These are phyloP conservation scores for Citrus hindsii DNA, from an alignment of 345 rosid genomes.

Conservation along the genomic window DNA sequence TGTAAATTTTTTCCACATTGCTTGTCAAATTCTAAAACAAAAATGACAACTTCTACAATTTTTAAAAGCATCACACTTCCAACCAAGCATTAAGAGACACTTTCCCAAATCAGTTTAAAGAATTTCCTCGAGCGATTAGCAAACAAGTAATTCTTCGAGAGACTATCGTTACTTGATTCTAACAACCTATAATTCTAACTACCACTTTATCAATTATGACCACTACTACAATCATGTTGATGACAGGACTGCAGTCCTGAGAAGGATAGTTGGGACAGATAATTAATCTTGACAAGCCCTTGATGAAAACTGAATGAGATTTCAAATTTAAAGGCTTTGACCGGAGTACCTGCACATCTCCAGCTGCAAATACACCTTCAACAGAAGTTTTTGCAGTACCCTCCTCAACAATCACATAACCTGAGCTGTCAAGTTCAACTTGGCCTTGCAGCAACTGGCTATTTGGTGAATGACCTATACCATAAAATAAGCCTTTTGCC, in stretches of 20 bases:
- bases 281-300: neutral
- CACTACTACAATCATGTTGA: neutral
- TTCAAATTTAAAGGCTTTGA: slow-evolving; percentile 1
- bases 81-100: too few species aligned
- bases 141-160: neutral
- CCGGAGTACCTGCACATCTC: slow-evolving; percentile 87
- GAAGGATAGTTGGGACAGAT: neutral
- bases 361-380: slow-evolving; percentile 94
- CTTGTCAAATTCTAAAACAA: neutral
- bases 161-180: neutral
- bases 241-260: neutral
- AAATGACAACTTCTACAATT: neutral
- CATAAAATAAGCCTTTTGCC: slow-evolving; percentile 96
- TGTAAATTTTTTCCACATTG: neutral
- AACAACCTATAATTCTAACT: neutral
- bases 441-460: slow-evolving; percentile 90
- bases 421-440: slow-evolving; percentile 79
- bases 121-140: neutral
- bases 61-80: slow-evolving; percentile 1
- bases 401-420: slow-evolving; percentile 74
- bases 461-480: slow-evolving; percentile 96
- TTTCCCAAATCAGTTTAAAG: neutral
- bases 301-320: neutral
- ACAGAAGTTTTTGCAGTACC: slow-evolving; percentile 84
- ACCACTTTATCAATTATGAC: neutral